A percentile compares a stretch with the other conserved stretches of the same genome.
Evolutionary conservation across 345 rosid species (phyloP).

Genomic region (Laguncularia racemosa): DNA sequence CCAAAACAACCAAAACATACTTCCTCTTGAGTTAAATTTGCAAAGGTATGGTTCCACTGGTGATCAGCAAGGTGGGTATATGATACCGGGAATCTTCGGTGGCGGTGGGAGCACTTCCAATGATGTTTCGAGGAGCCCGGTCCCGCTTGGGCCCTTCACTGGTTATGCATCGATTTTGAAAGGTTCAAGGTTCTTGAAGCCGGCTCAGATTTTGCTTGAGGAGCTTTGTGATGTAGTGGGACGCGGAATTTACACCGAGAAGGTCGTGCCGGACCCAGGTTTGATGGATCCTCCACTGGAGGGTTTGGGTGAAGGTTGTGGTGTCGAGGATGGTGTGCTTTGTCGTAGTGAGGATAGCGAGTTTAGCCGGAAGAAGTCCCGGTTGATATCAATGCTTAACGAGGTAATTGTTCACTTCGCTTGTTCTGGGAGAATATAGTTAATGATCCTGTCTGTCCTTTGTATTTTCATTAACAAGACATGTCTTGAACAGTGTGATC

Average conservation of each 20-base stretch:
- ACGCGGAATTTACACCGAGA: slow-evolving; percentile 42
- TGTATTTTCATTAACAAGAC: not conserved
- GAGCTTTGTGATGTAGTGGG: slow-evolving; percentile 75
- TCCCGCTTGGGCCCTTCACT: slow-evolving; percentile 69
- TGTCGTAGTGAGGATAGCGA: slow-evolving; percentile 35
- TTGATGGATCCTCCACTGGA: slow-evolving; percentile 38
- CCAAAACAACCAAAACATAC: slow-evolving; percentile 18
- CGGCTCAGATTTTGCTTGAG: slow-evolving; percentile 76
- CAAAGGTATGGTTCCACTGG: slow-evolving; percentile 34
- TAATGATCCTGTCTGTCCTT: not conserved
- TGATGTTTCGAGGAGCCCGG: slow-evolving; percentile 42
- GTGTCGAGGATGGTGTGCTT: slow-evolving; percentile 14
- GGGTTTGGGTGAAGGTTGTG: slow-evolving; percentile 21
- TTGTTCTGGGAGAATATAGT: not conserved
- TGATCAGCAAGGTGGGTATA: slow-evolving; percentile 20
- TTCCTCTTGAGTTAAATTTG: slow-evolving; percentile 41
- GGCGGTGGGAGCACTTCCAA: slow-evolving; percentile 21
- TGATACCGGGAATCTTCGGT: slow-evolving; percentile 22
- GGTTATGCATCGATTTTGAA: slow-evolving; percentile 74
- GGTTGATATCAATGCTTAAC: slow-evolving; percentile 74
- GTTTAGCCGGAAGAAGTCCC: slow-evolving; percentile 55
- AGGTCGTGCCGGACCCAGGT: slow-evolving; percentile 34
- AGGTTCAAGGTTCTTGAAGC: slow-evolving; percentile 82
- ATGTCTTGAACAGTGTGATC: slow-evolving; percentile 18
- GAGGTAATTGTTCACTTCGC: slow-evolving; percentile 41